Conservation (phyloP, 495 filamentous ascomycete genomes). For the Podospora australis region DNA sequence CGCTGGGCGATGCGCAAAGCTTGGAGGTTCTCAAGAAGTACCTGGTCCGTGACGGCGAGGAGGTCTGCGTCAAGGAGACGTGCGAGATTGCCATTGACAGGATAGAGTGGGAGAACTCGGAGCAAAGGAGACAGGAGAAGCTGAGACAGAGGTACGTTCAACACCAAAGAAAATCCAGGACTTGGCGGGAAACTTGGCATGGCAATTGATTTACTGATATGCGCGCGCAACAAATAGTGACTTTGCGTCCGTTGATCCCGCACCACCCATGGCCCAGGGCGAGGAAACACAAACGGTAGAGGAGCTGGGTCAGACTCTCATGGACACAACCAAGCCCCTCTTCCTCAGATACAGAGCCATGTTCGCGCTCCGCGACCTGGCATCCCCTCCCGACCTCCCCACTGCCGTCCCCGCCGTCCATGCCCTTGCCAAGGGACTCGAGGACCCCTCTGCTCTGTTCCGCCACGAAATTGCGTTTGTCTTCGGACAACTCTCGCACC, state of each 20-base stretch:
- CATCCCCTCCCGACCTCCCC: conserved; percentile 82
- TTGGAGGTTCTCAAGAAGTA: conserved; percentile 64
- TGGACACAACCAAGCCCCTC: conserved; percentile 70
- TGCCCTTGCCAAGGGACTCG: conserved; percentile 79
- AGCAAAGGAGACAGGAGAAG: conserved; percentile 63
- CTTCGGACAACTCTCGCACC: conserved; percentile 91
- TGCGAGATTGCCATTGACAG: conserved; percentile 93
- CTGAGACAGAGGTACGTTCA: conserved; percentile 64
- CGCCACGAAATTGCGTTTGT: conserved; percentile 98
- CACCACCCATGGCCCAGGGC: conserved; percentile 71
- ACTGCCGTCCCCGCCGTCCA: conserved; percentile 78
- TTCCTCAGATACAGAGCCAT: conserved; percentile 96
- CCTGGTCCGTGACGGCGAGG: conserved; percentile 63
- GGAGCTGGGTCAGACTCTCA: conserved; percentile 65
- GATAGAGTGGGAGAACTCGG: conserved; percentile 86
- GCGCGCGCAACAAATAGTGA: too few relatives aligned
- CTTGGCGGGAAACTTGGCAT: background rate
- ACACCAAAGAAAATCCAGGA: background rate
- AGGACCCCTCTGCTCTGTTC: conserved; percentile 87
- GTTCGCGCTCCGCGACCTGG: conserved; percentile 91
- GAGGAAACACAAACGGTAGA: conserved; percentile 56
- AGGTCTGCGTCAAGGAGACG: conserved; percentile 81
- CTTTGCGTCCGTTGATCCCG: conserved; percentile 93
- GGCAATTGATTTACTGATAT: background rate
- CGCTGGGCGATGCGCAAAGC: conserved; percentile 67